phyloP scores from a whole-genome alignment of 2,329 filamentous ascomycete species.

The Aspergillus sp. region DNA sequence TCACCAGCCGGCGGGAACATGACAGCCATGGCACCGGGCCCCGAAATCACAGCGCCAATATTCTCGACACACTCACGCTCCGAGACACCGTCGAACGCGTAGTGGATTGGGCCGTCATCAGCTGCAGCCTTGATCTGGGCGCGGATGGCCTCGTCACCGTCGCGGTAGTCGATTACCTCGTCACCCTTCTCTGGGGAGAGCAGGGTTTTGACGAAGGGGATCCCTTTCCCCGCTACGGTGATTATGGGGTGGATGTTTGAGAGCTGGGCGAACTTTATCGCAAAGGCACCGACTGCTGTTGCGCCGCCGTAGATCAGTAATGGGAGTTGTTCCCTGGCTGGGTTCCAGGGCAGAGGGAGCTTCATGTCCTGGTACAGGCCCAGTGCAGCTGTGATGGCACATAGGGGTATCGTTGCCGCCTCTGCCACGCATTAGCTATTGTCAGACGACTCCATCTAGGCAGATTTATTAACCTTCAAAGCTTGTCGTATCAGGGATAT shows the following conservation, averaged over 20 bases:
- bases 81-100: conserved; percentile 58
- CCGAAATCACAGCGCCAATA: conserved; percentile 43
- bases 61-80: conserved; percentile 53
- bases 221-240: conserved; percentile 55
- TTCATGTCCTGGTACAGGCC: conserved; percentile 49
- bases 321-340: conserved; percentile 35
- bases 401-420: conserved; percentile 57
- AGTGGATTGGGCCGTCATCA: conserved; percentile 40
- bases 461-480: conserved; percentile 48
- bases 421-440: conserved; percentile 33
- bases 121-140: conserved; percentile 37
- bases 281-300: conserved; percentile 58
- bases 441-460: neutral
- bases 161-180: conserved; percentile 60
- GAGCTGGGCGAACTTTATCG: conserved; percentile 55
- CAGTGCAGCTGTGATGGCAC: conserved; percentile 55
- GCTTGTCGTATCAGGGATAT: conserved; percentile 48
- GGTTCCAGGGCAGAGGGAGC: conserved; percentile 52
- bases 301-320: conserved; percentile 51
- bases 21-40: conserved; percentile 39
- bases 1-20: conserved; percentile 44
- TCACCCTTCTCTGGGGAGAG: conserved; percentile 57
- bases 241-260: conserved; percentile 63
- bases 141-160: conserved; percentile 54
- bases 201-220: conserved; percentile 51